Base-by-base conservation (phyloP, 305 asterid species). In the Withania somnifera region DNA sequence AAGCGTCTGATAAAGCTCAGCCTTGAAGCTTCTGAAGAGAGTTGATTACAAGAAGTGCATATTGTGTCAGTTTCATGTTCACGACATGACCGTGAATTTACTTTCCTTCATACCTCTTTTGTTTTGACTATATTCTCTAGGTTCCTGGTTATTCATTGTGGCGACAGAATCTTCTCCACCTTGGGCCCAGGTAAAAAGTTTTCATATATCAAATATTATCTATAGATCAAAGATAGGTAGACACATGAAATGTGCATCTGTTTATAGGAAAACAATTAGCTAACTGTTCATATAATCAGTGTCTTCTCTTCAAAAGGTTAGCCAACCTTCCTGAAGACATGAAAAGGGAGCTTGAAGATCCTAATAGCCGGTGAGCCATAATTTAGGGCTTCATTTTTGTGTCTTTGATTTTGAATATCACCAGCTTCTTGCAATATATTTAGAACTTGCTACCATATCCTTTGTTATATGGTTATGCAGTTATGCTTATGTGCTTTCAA, bases 81-180 rank as follows among this genome's bases (percentile, higher is more conserved):
- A 32, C 47, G 26, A 64, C 75, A 64, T 64, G 75, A 64, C 24
- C 32, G 50, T 17, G 47, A 32, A 64, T 64, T 32, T 32, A 36
- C 32, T 42, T 63, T 14, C 20, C 57, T 71, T 83, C 82, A 56
- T 57, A 15, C 56, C 52, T 15, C 75, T 52, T 47, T 63, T 57
- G 45, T 82, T 63, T 61, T 66, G 19, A 11, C 38, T 34, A 34
- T 66, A 22, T 71, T 77, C 79, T 88, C 73, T 85, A 93, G 97
- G 98, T 95, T 78, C 99, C 99, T 71, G 97, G 97, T 50, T 95
- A 92, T 86, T 81, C 88, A 73, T 76, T 86, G 78, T 86, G 94
- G 87, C 97, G 99, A 81, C 88, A 78, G 77, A 91, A 85, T 89
- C 98, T 95, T 73, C 94, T 95, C 58, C 86, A 56, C 38, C 95